These are phyloP conservation scores for Mycena kentingensis DNA, from an alignment of 768 basidiomycete species.

Conservation along the genomic window DNA sequence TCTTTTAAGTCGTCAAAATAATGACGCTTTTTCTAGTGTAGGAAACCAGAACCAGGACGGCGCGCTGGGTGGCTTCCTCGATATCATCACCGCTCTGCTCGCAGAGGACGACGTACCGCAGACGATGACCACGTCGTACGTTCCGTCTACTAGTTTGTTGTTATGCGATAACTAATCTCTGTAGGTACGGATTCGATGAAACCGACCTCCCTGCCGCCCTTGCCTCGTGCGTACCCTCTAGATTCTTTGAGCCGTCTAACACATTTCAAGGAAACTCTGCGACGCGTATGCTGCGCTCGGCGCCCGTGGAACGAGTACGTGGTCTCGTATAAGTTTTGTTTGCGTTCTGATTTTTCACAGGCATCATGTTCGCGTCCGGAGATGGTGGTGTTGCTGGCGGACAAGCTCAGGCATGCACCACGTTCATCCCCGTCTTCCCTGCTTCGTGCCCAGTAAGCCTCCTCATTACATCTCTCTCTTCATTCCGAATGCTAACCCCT, in stretches of 20 bases:
- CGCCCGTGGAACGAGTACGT: conserved; percentile 17
- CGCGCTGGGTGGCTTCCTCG: conserved; percentile 51
- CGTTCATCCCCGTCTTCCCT: conserved; percentile 33
- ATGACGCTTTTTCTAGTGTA: no score
- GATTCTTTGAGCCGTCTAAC: conserved; percentile 46
- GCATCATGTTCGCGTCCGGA: no score
- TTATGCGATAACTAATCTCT: background rate
- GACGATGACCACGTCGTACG: conserved; percentile 51
- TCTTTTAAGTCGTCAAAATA: no score
- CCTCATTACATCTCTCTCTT: no score
- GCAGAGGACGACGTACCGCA: conserved; percentile 39
- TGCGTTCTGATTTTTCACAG: background rate
- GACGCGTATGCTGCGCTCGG: conserved; percentile 39
- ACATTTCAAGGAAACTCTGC: conserved; percentile 53
- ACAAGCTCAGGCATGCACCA: conserved; percentile 14
- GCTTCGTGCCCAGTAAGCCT: conserved; percentile 14
- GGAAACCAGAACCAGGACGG: no score
- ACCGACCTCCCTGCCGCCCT: conserved; percentile 22
- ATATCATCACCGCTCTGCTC: conserved; percentile 43
- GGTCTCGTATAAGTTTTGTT: conserved; percentile 27
- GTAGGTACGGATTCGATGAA: conserved; percentile 7
- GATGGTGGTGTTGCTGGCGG: conserved; percentile 11
- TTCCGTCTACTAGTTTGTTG: background rate
- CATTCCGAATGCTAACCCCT: no score
- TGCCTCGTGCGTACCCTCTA: conserved; percentile 43